Base-by-base conservation (phyloP, 768 basidiomycete species). In the Dioszegia crocea region DNA sequence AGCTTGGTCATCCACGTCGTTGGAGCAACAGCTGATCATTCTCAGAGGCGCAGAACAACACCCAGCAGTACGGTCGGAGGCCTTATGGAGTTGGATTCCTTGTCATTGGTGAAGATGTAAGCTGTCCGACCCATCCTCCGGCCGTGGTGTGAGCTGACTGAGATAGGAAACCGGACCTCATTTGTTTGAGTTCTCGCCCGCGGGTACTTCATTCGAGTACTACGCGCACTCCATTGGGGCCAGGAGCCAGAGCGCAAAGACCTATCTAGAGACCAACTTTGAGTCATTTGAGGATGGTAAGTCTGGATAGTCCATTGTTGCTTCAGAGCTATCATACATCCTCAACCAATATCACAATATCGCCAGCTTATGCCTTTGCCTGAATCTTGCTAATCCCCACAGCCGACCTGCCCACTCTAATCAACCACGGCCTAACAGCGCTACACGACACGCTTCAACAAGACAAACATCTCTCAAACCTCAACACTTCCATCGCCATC, bases 41-140 rank as follows among this genome's bases (percentile, higher is more conserved):
- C n/a, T 8, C 75, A 94, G 94, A 93, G 84, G 94, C 96, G 0
- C 96, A 99, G 78, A 88, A 91, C 36, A 99, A 98, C 78, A 99
- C 96, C 1, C 94, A 98, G 79, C 90, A 96, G 77, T 98, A 99
- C 75, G 96, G 96, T 57, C 84, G 90, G 63, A 84, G 96, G 56
- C 96, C 96, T 2, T 99, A 99, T 68, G 96, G 96, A 76, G 96
- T 99, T 11, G 96, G 96, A 5, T 94, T 98, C 82, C 87, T 99
- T 46, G 94, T 99, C 63, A 88, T 96, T 64, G 96, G 96, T 10
- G 85, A 88, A 70, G 96, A 98, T 78, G 80, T 80, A 51, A 52
- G 78, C 66, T 24, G 16, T 5, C 21, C 29, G 31, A 12, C n/a
- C n/a, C n/a, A n/a, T 14, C 4, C n/a, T 9, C 17, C 19, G 1